phyloP scores from a whole-genome alignment of 2,329 filamentous ascomycete genomes.

The Magnaporthales sp. region DNA sequence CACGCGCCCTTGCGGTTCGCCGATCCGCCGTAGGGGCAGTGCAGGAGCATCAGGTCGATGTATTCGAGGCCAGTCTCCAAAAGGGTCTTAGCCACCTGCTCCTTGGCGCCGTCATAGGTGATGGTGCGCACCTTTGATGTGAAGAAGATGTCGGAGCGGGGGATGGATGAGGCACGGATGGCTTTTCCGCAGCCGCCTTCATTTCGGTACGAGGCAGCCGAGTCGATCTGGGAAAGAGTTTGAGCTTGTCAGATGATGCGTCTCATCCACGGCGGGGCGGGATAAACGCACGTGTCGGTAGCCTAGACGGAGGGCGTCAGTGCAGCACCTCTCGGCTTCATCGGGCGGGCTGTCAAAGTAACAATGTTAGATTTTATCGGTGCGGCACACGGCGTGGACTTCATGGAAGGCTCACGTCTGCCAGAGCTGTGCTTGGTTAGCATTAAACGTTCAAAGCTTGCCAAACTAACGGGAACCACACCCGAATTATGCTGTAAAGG shows the following conservation, averaged over 20 bases:
- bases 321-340: slow-evolving; percentile 1
- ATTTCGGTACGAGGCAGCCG: slow-evolving; percentile 42
- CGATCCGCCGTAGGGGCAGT: slow-evolving; percentile 50
- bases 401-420: slow-evolving; percentile 32
- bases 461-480: background rate
- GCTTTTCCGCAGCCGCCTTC: slow-evolving; percentile 38
- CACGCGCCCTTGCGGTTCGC: slow-evolving; percentile 49
- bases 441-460: background rate
- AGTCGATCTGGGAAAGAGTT: slow-evolving; percentile 34
- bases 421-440: slow-evolving; percentile 32
- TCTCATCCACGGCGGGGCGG: background rate
- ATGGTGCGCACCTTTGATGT: slow-evolving; percentile 41
- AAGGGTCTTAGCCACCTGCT: slow-evolving; percentile 55
- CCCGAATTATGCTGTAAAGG: background rate
- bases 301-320: slow-evolving; percentile 21
- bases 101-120: slow-evolving; percentile 55
- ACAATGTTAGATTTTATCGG: background rate
- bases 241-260: background rate
- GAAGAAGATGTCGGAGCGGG: slow-evolving; percentile 43
- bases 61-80: slow-evolving; percentile 54
- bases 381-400: background rate
- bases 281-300: slow-evolving; percentile 41
- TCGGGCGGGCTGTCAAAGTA: background rate
- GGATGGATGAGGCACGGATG: slow-evolving; percentile 28
- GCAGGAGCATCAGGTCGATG: slow-evolving; percentile 58